Evolutionary conservation across 2,329 filamentous ascomycete genomes (phyloP), one percentile per base, ranked within the genome.

Genomic region (Aaosphaeria arxii): DNA sequence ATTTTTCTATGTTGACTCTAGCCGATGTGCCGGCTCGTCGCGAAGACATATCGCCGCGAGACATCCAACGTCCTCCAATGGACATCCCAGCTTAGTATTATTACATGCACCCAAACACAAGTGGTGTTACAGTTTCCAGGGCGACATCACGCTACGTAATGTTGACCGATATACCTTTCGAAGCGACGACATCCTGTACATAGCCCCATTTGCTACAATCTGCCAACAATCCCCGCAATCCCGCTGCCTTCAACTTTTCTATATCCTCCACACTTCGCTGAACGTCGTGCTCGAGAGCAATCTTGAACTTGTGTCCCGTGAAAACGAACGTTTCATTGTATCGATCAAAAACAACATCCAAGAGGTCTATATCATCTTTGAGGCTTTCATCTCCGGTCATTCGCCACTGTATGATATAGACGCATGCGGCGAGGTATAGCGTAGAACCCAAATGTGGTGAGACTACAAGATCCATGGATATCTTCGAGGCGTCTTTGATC

Each of bases 341-440:
- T 2, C 62, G 58, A 7, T 67, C 63, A 38, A 63, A 66, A 3
- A 68, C 46, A 1, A 67, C 43, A 5, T 30, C 42, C 5, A 66
- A 48, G 3, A 66, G 41, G 30, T 64, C 59, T 6, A 67, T 58
- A 30, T 63, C 57, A 1, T 52, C 50, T 46, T 57, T 61, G 3
- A 62, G 36, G n/a, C 43, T 57, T 3, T 53, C 39, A 11, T 63
- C 59, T 5, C 54, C 55, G 4, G 55, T 57, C 5, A 54, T 11
- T 6, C 56, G 53, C 56, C 59, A 65, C n/a, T 66, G 54, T 4
- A 68, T 61, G 5, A 62, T 42, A 2, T 68, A 55, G 1, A 66
- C 50, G 40, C 49, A 57, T 17, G 53, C 54, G 11, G 63, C 56
- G 9, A 63, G 32, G 42, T 65, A 67, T 1, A 67, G 40, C 0